Conservation (phyloP, 2,329 filamentous ascomycete species). For the Cadophora sp. region DNA sequence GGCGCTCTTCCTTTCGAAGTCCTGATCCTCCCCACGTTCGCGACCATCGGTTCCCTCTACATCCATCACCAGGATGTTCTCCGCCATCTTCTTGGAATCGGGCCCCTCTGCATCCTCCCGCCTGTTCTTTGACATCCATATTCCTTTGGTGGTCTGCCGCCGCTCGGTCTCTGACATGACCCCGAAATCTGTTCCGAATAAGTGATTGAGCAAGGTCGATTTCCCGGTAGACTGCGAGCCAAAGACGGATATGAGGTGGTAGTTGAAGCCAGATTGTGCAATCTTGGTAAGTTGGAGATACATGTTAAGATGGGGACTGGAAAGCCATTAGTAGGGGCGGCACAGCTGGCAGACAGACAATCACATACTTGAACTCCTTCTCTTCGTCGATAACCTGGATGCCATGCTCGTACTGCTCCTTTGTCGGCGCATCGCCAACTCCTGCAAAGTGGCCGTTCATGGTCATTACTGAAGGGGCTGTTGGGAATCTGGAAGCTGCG, state of each 20-base stretch:
- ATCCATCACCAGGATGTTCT: constrained; percentile 99
- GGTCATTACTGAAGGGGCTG: constrained; percentile 46
- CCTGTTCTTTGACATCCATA: constrained; percentile 99
- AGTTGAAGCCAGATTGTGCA: constrained; percentile 93
- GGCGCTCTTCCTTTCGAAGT: constrained; percentile 98
- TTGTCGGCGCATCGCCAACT: constrained; percentile 69
- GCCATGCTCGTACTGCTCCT: constrained; percentile 83
- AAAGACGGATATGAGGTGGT: constrained; percentile 98
- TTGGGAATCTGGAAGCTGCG: constrained; percentile 41
- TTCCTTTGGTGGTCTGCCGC: constrained; percentile 97
- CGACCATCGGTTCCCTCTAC: constrained; percentile 97
- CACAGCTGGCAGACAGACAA: constrained; percentile 2
- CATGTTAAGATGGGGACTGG: constrained; percentile 75
- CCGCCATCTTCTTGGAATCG: constrained; percentile 74
- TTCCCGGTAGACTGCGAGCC: constrained; percentile 98
- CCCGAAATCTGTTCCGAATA: constrained; percentile 95
- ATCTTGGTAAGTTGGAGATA: constrained; percentile 84
- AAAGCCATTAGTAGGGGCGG: constrained; percentile 27
- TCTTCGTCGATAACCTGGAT: constrained; percentile 97
- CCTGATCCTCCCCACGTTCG: constrained; percentile 96
- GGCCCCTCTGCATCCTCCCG: constrained; percentile 55
- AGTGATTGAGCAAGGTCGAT: constrained; percentile 92
- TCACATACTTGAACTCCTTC: constrained; percentile 90
- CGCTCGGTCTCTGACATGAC: constrained; percentile 97
- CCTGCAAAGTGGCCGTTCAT: constrained; percentile 86